phyloP scores from a whole-genome alignment of 2,329 filamentous ascomycete species.

The Magnaporthiopsis rhizophila region DNA sequence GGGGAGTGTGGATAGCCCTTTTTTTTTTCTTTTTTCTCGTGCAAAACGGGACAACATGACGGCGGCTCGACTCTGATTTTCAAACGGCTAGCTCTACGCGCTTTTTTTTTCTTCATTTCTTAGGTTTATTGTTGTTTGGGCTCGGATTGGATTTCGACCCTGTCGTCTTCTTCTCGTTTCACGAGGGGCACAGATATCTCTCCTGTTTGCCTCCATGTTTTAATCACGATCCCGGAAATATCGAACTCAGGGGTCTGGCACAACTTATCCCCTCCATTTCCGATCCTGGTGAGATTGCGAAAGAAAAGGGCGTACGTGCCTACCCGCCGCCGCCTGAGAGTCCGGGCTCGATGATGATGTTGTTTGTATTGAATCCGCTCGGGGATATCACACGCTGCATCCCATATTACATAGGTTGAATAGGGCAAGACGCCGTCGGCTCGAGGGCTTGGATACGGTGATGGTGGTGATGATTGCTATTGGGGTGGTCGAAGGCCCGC shows the following conservation, averaged over 20 bases:
- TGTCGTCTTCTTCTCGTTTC: not conserved
- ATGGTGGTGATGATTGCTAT: not conserved
- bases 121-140: not conserved
- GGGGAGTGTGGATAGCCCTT: not conserved
- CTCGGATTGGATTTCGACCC: not conserved
- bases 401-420: no score
- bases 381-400: no score
- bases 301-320: no score
- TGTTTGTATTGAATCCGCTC: not conserved
- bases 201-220: not conserved
- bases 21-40: not conserved
- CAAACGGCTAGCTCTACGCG: not conserved
- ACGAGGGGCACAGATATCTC: not conserved
- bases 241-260: not conserved
- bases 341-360: not conserved
- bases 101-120: not conserved
- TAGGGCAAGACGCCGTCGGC: no score
- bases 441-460: not conserved
- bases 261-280: not conserved
- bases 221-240: not conserved
- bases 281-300: no score
- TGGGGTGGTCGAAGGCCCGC: not conserved
- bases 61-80: not conserved
- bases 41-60: not conserved
- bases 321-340: no score